These are phyloP conservation scores for Penicillium silybi DNA, from an alignment of 495 filamentous ascomycete genomes.

Conservation along the genomic window DNA sequence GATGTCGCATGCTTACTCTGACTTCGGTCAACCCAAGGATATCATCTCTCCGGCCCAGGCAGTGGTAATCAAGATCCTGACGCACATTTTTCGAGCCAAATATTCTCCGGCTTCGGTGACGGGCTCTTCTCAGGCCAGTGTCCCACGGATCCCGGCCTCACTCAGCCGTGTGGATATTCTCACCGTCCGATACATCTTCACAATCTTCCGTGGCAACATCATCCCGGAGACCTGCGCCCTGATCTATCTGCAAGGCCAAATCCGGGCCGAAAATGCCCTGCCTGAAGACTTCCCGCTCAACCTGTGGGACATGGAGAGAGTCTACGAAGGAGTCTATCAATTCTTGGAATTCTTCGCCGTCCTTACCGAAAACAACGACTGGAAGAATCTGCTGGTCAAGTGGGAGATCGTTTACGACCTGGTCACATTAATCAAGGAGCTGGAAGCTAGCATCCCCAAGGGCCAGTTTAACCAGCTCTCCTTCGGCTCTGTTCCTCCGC, in stretches of 20 bases:
- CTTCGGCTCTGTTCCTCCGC: slow-evolving; percentile 28
- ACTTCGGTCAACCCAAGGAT: slow-evolving; percentile 88
- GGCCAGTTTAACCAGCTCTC: slow-evolving; percentile 51
- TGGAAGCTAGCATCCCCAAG: slow-evolving; percentile 81
- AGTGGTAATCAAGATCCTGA: slow-evolving; percentile 83
- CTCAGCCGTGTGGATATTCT: slow-evolving; percentile 57
- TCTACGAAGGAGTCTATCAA: slow-evolving; percentile 83
- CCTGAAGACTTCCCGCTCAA: slow-evolving; percentile 88
- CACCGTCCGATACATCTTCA: slow-evolving; percentile 85
- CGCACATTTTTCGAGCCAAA: slow-evolving; percentile 77
- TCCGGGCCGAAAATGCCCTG: slow-evolving; percentile 59
- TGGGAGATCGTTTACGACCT: slow-evolving; percentile 88
- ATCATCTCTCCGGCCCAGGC: slow-evolving; percentile 94
- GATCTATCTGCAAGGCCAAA: slow-evolving; percentile 89
- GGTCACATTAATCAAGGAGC: slow-evolving; percentile 75
- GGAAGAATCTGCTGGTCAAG: slow-evolving; percentile 69
- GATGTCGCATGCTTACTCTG: slow-evolving; percentile 83
- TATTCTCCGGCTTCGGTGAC: slow-evolving; percentile 52
- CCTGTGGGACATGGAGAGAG: slow-evolving; percentile 94
- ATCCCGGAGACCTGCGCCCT: slow-evolving; percentile 90
- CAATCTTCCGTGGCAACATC: slow-evolving; percentile 84
- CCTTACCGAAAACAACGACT: slow-evolving; percentile 69
- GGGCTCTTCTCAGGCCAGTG: slow-evolving; percentile 33
- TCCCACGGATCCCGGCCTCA: slow-evolving; percentile 31
- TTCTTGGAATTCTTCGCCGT: slow-evolving; percentile 94